phyloP scores from a whole-genome alignment of 768 basidiomycete genomes.

The Collybia sordida region DNA sequence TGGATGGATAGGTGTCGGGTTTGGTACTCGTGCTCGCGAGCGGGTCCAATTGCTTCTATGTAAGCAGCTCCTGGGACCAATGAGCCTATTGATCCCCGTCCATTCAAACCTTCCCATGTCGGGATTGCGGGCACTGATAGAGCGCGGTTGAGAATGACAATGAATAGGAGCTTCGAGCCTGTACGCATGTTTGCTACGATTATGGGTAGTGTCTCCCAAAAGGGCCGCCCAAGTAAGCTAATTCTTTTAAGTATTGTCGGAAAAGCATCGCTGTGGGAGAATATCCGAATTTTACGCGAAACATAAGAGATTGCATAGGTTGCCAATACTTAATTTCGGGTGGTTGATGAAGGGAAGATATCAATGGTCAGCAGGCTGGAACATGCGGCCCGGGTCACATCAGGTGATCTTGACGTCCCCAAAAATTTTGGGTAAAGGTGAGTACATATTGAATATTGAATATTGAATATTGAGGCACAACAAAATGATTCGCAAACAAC shows the following conservation, averaged over 20 bases:
- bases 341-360: no score
- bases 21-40: constrained; percentile 13
- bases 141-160: constrained; percentile 19
- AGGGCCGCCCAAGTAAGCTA: neutral
- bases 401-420: no score
- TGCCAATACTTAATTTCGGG: no score
- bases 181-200: neutral
- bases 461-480: no score
- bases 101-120: constrained; percentile 39
- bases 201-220: constrained; percentile 8
- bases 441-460: no score
- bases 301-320: neutral
- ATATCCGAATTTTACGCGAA: constrained; percentile 16
- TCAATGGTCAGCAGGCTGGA: no score
- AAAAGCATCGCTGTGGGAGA: constrained; percentile 24
- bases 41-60: constrained; percentile 35
- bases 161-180: constrained; percentile 15
- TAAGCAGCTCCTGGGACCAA: constrained; percentile 42
- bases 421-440: no score
- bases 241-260: constrained; percentile 19
- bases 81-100: constrained; percentile 34
- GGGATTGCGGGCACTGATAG: constrained; percentile 34
- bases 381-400: no score
- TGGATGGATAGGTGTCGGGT: constrained; percentile 30
- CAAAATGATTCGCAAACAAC: no score